Evolutionary conservation across 306 rosid genomes (phyloP), one percentile per base, ranked within the genome.

Genomic region (Fagus sylvatica): DNA sequence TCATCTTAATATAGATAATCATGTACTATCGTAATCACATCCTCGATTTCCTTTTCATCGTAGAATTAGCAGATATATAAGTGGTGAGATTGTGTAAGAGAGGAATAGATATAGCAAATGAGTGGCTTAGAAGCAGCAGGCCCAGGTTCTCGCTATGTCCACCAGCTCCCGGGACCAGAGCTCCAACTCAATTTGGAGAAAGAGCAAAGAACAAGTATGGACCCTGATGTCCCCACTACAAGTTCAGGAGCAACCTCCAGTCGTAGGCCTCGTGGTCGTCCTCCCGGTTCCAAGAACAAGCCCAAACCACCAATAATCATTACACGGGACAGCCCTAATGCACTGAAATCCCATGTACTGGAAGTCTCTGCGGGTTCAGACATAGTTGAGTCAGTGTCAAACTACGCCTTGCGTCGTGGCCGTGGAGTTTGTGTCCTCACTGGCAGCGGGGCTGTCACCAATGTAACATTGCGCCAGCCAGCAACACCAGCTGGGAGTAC

Each of bases 401-500:
- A 33, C 77, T 84, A 81, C 69, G 81, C 83, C n/a, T 34, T 59
- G 15, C 75, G 78, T 61, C 80, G 83, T 2, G 80, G 85, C 22
- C 73, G 74, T 13, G 88, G 88, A 3, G 49, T 84, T 54, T 84
- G 85, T 66, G 73, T 84, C 11, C 83, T 84, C 39, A 74, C 78
- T 7, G 83, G 81, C 36, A 53, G 60, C 3, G 88, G 88, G 1
- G 83, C 81, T 1, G 85, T 84, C 62, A 74, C 75, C 2, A 78
- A 84, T 43, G 85, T 81, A 49, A 78, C 49, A 33, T 37, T 84
- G 54, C 80, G 85, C 8, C 88, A 84, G 76, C 85, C 88, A 37
- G 37, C 73, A 0, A 10, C 79, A 3, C 72, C 78, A n/a, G 17
- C 73, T 0, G 81, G 85, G 15, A 42, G 78, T 17, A 22, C 28